Evolutionary conservation across 441 rosid species (phyloP), one percentile per base, ranked within the genome.

Genomic region (Populus trichocarpa): DNA sequence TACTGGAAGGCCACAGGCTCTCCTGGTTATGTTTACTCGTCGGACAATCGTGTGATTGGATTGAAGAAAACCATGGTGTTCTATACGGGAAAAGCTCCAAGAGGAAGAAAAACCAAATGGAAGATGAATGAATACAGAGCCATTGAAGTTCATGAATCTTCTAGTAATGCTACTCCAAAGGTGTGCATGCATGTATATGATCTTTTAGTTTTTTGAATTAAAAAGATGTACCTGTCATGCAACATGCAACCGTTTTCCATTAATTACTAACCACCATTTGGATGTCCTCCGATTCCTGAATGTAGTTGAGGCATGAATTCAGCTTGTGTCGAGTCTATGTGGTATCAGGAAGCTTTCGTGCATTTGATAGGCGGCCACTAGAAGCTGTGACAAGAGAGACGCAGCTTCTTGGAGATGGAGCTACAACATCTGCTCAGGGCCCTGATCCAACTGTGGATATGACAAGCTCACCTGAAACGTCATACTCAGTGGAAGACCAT

Each of bases 351-450:
- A 86, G 84, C 85, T 83, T 75, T 50, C 87, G 90, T 66, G 93
- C 98, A 46, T 94, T 92, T 57, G 98, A 94, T 67, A 88, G 97
- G 71, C 96, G 98, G 38, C 98, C 98, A 1, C 72, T 74, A 28
- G 91, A 80, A 83, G 61, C 50, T n/a, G 75, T 70, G 78, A 72
- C 82, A 25, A 75, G 74, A 78, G 83, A 77, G 79, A 38, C 77
- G 61, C 83, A 72, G 26, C 77, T 76, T 75, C 79, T 18, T 35
- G 78, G 73, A 59, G 78, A 77, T 13, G 74, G 46, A 36, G 80
- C 84, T 59, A 72, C 78, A 72, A 70, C 82, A 75, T 87, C 88
- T 78, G 78, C 85, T 71, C 82, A 74, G 32, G 80, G 77, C 46
- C 69, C 75, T 23, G 61, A 13, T 38, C 57, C 61, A 61, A 73